Base-by-base conservation (phyloP, 495 filamentous ascomycete genomes). In the Delitschia confertaspora region DNA sequence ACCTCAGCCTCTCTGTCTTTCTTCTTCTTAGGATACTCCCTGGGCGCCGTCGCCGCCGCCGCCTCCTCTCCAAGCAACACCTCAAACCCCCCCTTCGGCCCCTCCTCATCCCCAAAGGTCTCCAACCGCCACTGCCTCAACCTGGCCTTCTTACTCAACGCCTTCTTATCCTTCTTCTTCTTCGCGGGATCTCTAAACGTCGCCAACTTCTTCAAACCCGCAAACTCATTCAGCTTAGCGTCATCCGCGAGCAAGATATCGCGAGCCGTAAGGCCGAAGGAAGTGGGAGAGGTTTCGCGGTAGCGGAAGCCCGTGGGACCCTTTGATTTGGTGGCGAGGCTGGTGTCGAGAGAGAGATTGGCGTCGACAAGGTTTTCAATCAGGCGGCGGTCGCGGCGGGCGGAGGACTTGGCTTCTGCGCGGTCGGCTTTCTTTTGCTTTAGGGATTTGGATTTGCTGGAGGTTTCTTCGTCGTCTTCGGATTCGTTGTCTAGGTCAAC, bases 221-320 rank as follows among this genome's bases (percentile, higher is more conserved):
- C 89, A 51, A 82, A 95, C 52, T 84, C 69, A 65, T 98, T 96
- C 40, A 98, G 76, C 42, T 85, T 82, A 5, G 75, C 67, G 63
- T 98, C 91, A 20, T 77, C 78, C 6, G 91, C 91, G 66, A 94
- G 82, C 8, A 98, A 74, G 47, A 98, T 95, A 62, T 98, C 91
- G 33, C 78, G 74, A 2, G 89, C 73, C 2, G 83, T 89, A 38
- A 98, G 71, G 34, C 91, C 91, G 64, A 93, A 96, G 22, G 83
- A 76, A 21, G 77, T 79, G 4, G 91, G 89, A 0, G 85, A 93
- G 6, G 91, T 94, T 56, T 94, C 88, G 50, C 93, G 83, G 66
- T 98, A 98, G 11, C 83, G 80, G 72, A 98, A 96, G 18, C 71
- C 64, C 36, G 68, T 51, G 32, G 71, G 68, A 47, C 74, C 73